A percentile compares a stretch with the other conserved stretches of the same genome.
phyloP scores from a whole-genome alignment of 257 asterid species.

The Apocynum venetum region DNA sequence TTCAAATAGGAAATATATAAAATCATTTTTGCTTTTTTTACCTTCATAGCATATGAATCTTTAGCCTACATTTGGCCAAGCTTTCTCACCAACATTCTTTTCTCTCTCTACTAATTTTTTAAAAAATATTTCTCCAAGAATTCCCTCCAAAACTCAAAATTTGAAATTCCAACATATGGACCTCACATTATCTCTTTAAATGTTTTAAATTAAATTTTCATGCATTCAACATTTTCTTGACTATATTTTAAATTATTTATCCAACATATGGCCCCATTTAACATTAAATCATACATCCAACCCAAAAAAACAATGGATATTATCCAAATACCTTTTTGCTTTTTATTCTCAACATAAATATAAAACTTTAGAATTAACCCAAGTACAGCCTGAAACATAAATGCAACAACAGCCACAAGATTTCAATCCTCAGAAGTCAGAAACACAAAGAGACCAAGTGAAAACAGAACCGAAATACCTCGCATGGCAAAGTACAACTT shows the following conservation, averaged over 20 bases:
- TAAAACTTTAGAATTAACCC: background rate
- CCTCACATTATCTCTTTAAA: background rate
- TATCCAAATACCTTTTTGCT: background rate
- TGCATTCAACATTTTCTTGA: too few species aligned
- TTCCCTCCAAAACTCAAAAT: background rate
- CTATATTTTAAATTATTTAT: too few species aligned
- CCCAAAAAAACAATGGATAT: background rate
- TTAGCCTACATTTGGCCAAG: background rate
- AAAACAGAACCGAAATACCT: constrained; percentile 43
- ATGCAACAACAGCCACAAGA: background rate
- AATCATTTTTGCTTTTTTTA: background rate
- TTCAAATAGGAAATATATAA: background rate
- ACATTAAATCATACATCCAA: background rate
- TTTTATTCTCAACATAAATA: background rate
- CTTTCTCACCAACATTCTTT: background rate
- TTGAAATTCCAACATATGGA: background rate
- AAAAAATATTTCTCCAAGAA: too few species aligned
- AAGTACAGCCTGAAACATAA: background rate
- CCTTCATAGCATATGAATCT: background rate
- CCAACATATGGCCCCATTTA: background rate
- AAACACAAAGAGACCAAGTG: background rate
- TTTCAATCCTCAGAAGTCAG: background rate
- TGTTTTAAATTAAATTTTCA: too few species aligned
- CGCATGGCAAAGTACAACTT: constrained; percentile 87
- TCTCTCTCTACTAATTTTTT: too few species aligned